Conservation (phyloP, 306 rosid species). For the peach (Prunus persica) region Prunus_persica_NCBIv2 NC_034014.1:24122001-24122500, state of each 20-base stretch:
- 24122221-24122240: neutral
- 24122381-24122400: conserved; percentile 70
- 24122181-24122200: neutral
- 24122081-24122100: neutral
- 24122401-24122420: conserved; percentile 27
- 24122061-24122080: neutral
- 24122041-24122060: neutral
- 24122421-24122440: neutral
- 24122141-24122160: neutral
- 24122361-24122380: conserved; percentile 71
- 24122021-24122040: neutral
- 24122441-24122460: neutral
- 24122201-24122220: neutral
- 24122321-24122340: conserved; percentile 86
- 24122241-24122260: neutral
- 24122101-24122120: neutral
- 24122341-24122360: conserved; percentile 86
- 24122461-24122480: neutral
- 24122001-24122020: neutral
- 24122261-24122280: conserved; percentile 18
- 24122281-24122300: conserved; percentile 68
- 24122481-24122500: neutral
- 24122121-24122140: neutral
- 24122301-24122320: conserved; percentile 79
- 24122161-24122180: neutral